Evolutionary conservation across 176 grass and related monocot species (phyloP), one percentile per base, ranked within the genome.

Genomic region (Pontederia crassipes): DNA sequence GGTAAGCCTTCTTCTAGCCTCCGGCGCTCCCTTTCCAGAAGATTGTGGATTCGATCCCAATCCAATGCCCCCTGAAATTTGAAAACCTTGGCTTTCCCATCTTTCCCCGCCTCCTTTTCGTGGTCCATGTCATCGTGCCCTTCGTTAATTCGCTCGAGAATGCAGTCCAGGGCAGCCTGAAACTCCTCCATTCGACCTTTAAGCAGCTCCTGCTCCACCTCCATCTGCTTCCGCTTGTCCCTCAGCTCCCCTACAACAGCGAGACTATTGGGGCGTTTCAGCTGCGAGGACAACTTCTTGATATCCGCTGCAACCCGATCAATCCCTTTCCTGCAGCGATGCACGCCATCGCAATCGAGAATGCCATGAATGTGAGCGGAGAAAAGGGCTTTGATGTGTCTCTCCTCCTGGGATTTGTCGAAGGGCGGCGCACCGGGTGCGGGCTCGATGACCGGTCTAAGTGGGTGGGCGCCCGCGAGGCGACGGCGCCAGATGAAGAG

Each of bases 1-100:
- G 92, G 92, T 58, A 91, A 69, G 1, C 87, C 87, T 16, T 97
- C 92, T 54, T 97, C 78, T 26, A 97, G 78, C 76, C 87, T 77
- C 71, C 87, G 54, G 28, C 92, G 88, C 49, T 97, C 87, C 15
- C 92, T 82, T 48, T 74, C 32, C 72, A 88, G 67, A 48, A 79
- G 65, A 68, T 55, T 59, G 70, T 88, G 84, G 67, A 88, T 71
- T 63, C 52, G 69, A 24, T 29, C 62, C 58, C 86, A 88, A 62
- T 91, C 77, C 57, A 97, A 27, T 17, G 81, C 66, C 18, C 48
- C 72, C 28, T 9, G 52, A 24, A 80, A 46, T 26, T 74, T 78
- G 35, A 91, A 83, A 54, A 88, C 71, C 15, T 82, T 40, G 52
- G 76, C 27, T 15, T 57, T 62, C 17, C 62, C 81, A 59, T 77